phyloP scores from a whole-genome alignment of 352 stramenopile species.

The Phytophthora ramorum region DNA sequence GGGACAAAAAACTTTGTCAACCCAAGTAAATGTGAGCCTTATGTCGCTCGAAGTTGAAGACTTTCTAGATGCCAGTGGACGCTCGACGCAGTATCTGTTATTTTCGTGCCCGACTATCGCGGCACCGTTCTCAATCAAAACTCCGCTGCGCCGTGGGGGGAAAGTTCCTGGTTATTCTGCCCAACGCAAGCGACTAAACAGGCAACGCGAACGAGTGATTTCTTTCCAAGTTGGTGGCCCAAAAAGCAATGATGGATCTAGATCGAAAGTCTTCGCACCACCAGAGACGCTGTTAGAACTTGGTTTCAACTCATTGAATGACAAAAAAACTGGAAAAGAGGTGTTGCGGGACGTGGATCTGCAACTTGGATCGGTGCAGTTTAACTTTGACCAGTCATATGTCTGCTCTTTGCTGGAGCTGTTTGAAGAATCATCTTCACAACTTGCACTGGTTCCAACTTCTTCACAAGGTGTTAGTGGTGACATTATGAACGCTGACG shows the following conservation, averaged over 20 bases:
- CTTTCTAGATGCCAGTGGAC: slow-evolving; percentile 61
- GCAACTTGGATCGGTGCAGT: slow-evolving; percentile 75
- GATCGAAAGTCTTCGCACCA: slow-evolving; percentile 19
- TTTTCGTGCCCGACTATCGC: slow-evolving; percentile 81
- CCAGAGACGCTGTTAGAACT: slow-evolving; percentile 74
- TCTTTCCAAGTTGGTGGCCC: slow-evolving; percentile 51
- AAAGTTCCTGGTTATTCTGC: slow-evolving; percentile 40
- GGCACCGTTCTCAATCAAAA: slow-evolving; percentile 67
- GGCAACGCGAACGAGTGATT: slow-evolving; percentile 72
- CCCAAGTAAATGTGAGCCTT: slow-evolving; percentile 71
- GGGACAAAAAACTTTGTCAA: slow-evolving; percentile 84
- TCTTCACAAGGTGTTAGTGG: slow-evolving; percentile 29
- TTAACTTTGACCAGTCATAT: slow-evolving; percentile 89
- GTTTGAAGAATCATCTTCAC: slow-evolving; percentile 72
- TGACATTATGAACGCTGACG: slow-evolving; percentile 8
- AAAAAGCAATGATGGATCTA: slow-evolving; percentile 19
- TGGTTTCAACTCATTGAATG: slow-evolving; percentile 59
- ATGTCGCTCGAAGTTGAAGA: slow-evolving; percentile 84
- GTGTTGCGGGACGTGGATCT: slow-evolving; percentile 67
- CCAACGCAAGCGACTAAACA: slow-evolving; percentile 39
- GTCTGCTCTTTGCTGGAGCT: slow-evolving; percentile 80
- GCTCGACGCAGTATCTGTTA: slow-evolving; percentile 77
- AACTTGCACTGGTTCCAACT: slow-evolving; percentile 43
- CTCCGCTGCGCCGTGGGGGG: slow-evolving; percentile 49
- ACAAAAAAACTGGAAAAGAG: slow-evolving; percentile 66